Conservation (phyloP, 345 rosid species). For the Pseudoturritis turrita region DNA sequence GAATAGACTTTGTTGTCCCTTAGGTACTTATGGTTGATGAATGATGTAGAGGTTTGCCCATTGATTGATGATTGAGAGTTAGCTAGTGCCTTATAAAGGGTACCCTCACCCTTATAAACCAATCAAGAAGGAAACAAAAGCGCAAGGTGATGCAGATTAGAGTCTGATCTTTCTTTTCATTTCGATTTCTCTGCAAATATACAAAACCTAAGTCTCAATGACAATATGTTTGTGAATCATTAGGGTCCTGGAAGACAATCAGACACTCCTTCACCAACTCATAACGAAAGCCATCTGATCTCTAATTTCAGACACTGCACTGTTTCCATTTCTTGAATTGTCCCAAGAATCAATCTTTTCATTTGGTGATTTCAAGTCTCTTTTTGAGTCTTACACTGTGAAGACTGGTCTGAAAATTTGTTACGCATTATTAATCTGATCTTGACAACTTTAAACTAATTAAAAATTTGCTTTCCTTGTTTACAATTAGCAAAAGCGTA, state of each 20-base stretch:
- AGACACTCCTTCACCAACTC: slow-evolving; percentile 70
- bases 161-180: background rate
- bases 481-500: no score
- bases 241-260: slow-evolving; percentile 78
- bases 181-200: background rate
- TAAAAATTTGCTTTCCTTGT: no score
- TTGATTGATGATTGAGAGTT: slow-evolving; percentile 9
- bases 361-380: background rate
- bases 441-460: no score
- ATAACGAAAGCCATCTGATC: slow-evolving; percentile 74
- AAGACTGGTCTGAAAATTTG: background rate
- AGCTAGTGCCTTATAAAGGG: background rate
- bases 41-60: no score
- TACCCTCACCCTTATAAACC: background rate
- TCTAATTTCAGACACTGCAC: slow-evolving; percentile 11
- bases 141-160: slow-evolving; percentile 66
- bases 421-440: no score
- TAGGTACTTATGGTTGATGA: no score
- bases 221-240: slow-evolving; percentile 4
- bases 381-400: background rate
- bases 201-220: background rate
- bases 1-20: no score
- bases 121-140: slow-evolving; percentile 69
- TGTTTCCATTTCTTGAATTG: background rate
- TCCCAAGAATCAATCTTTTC: background rate